Evolutionary conservation across 441 rosid species (phyloP), one percentile per base, ranked within the genome.

Genomic region (Sinapis alba): DNA sequence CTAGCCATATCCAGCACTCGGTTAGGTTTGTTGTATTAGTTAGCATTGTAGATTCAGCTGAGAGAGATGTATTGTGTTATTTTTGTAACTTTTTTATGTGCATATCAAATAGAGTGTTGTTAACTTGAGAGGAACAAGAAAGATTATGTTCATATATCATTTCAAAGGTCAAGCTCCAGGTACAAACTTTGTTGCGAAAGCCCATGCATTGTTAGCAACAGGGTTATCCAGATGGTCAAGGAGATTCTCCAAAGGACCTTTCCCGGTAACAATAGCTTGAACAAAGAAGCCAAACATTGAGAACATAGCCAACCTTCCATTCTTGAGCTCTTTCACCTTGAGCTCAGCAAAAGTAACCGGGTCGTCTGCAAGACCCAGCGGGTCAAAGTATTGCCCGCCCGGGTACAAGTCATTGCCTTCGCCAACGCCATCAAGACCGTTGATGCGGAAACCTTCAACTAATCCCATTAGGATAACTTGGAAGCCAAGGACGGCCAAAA

Each of bases 261-360:
- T 94, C 7, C 98, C 97, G 0, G 97, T 92, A 3, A 94, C 96
- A 77, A 89, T 89, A 47, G 98, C 98, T 78, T 95, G 96, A 58
- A 95, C 98, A 63, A 91, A 95, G 93, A 89, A 95, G 32, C 97
- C 97, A 47, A 92, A 95, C 99, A 92, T 95, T 62, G 98, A 86
- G 88, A 93, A 89, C 99, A 91, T 91, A 71, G 97, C 98, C 36
- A 92, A 81, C 71, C 98, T 83, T n/a, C 97, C 97, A 53, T 91
- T 92, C 88, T 93, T 93, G 80, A 95, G 90, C 78, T 95, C 99
- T 83, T 91, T 92, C 51, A 91, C 99, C 83, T 95, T 93, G 71
- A 95, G 94, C 87, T 95, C 97, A 21, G 97, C 96, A 15, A 90
- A 91, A 1, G 97, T 84, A 18, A 78, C 85, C 0, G 98, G 97